phyloP scores from a whole-genome alignment of 1,284 basidiomycete species.

The Papiliotrema terrestris region DNA sequence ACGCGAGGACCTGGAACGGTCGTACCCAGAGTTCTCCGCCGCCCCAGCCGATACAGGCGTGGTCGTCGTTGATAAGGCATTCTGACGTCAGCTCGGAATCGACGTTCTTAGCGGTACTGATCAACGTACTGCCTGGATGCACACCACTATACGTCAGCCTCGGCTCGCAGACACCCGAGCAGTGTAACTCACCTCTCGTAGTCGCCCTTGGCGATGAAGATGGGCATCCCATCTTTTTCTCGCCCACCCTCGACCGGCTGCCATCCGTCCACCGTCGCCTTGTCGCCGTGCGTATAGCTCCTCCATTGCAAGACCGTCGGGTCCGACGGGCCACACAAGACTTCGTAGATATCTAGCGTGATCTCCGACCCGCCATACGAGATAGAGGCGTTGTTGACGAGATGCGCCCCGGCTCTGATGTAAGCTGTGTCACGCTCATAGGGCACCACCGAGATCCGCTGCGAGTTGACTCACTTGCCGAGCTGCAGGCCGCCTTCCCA shows the following conservation, averaged over 20 bases:
- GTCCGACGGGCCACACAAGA: conserved; percentile 40
- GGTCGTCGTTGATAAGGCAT: conserved; percentile 40
- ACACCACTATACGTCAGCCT: conserved; percentile 24
- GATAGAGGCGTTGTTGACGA: conserved; percentile 34
- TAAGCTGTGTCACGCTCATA: background rate
- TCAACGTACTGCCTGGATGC: conserved; percentile 41
- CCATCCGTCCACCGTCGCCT: conserved; percentile 32
- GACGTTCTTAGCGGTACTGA: background rate
- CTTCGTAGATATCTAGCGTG: conserved; percentile 39
- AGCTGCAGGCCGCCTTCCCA: conserved; percentile 42
- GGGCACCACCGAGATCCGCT: background rate
- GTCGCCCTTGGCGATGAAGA: conserved; percentile 40
- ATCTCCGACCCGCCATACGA: conserved; percentile 42
- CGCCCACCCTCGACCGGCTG: conserved; percentile 46
- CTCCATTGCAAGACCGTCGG: conserved; percentile 41
- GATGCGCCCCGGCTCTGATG: conserved; percentile 36
- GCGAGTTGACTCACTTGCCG: conserved; percentile 38
- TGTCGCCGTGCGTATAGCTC: conserved; percentile 34
- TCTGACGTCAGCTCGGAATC: conserved; percentile 16
- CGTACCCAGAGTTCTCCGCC: conserved; percentile 45
- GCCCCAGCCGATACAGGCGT: conserved; percentile 44
- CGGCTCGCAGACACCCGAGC: background rate
- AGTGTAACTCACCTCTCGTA: conserved; percentile 30
- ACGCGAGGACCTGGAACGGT: conserved; percentile 43
- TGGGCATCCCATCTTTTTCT: conserved; percentile 33